Conservation (phyloP, 139 green algal genomes). For the Asterochloris sp. region DNA sequence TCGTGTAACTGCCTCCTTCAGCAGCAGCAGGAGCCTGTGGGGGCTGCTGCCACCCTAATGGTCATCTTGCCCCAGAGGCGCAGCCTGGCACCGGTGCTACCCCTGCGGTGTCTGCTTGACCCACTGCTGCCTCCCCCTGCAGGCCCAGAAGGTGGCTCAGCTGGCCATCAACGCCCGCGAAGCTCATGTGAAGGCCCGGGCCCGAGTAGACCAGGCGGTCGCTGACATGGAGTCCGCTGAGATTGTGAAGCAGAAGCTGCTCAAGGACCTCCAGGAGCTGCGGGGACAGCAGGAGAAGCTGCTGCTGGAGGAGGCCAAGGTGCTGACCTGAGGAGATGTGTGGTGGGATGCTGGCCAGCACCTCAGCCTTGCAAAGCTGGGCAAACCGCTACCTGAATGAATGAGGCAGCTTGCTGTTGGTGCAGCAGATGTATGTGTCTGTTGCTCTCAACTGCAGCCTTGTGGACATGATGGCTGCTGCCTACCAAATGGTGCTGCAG, state of each 20-base stretch:
- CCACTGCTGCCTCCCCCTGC: neutral
- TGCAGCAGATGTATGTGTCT: neutral
- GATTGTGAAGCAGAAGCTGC: slow-evolving; percentile 11
- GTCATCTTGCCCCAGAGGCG: too few relatives aligned
- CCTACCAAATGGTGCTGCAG: neutral
- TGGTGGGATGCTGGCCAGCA: neutral
- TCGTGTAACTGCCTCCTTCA: too few relatives aligned
- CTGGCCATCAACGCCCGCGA: slow-evolving; percentile 51
- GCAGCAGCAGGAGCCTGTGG: neutral
- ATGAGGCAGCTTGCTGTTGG: neutral
- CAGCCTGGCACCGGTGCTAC: neutral
- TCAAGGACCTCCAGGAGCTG: slow-evolving; percentile 4
- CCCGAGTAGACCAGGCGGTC: slow-evolving; percentile 9
- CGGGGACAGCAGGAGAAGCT: neutral
- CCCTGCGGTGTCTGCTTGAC: neutral
- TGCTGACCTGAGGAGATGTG: neutral
- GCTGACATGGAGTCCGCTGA: slow-evolving; percentile 10
- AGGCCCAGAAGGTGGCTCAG: slow-evolving; percentile 54
- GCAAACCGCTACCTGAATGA: neutral
- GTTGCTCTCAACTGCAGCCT: neutral
- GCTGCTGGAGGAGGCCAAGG: neutral
- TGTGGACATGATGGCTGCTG: too few relatives aligned
- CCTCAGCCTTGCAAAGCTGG: neutral
- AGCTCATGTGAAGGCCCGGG: slow-evolving; percentile 1
- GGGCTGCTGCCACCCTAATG: neutral